Percentiles rank a stretch among this genome's conserved stretches.
These are phyloP conservation scores for Malassezia slooffiae DNA, from an alignment of 1,284 basidiomycete species.

Conservation along the genomic window DNA sequence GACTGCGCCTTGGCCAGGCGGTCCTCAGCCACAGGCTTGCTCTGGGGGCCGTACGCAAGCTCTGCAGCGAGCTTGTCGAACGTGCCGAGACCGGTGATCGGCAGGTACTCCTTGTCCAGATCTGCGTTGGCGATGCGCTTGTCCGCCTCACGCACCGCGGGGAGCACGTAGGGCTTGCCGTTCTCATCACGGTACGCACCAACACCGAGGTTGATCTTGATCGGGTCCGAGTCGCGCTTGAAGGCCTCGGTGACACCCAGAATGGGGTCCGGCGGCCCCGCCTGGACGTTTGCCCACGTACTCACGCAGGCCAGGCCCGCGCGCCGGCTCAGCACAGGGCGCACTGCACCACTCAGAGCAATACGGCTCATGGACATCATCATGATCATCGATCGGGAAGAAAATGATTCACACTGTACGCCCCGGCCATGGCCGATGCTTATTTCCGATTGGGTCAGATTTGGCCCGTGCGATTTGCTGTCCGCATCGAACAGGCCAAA, in stretches of 20 bases:
- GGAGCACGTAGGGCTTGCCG: constrained; percentile 50
- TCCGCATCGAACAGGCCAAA: not conserved
- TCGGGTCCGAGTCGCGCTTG: constrained; percentile 65
- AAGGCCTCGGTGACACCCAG: constrained; percentile 81
- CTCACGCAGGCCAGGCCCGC: constrained; percentile 54
- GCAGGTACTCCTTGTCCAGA: constrained; percentile 94
- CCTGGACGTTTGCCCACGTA: constrained; percentile 70
- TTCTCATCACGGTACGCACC: constrained; percentile 49
- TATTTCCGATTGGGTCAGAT: not conserved
- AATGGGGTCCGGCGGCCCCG: constrained; percentile 85
- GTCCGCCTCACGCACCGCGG: constrained; percentile 68
- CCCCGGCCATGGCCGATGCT: not conserved
- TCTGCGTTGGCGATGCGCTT: constrained; percentile 58
- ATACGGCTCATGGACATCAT: not conserved
- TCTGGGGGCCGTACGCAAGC: constrained; percentile 72
- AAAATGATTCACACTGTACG: not conserved
- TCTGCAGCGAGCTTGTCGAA: constrained; percentile 83
- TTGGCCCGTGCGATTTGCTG: not conserved
- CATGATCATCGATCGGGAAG: not conserved
- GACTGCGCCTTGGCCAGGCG: constrained; percentile 75
- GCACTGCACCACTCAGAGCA: not conserved
- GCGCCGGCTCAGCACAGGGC: too few species aligned
- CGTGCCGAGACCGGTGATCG: constrained; percentile 78
- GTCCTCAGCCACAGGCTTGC: constrained; percentile 61
- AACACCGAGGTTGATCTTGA: constrained; percentile 78